Evolutionary conservation across 805 yeast species (phyloP), one percentile per base, ranked within the genome.

Genomic region (Diddensiella transvaalensis): DNA sequence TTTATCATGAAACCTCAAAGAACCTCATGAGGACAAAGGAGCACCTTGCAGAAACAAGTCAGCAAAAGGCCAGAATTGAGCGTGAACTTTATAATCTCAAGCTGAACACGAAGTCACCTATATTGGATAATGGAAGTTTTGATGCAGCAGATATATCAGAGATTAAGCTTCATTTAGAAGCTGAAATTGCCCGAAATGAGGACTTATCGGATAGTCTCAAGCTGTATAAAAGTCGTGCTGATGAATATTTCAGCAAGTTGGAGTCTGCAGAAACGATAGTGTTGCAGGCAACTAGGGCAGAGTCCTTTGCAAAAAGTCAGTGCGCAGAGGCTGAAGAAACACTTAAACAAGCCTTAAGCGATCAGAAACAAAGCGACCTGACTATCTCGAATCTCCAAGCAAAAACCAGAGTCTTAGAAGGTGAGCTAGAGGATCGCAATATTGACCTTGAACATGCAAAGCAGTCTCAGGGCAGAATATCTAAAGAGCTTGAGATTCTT

Each of bases 261-360:
- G 95, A 88, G 58, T 76, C 78, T 43, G 90, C 93, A 1, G 96
- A 90, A 60, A 73, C 82, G 42, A 85, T 87, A 3, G 78, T 85
- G 1, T 71, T 76, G 45, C 75, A 80, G 40, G 79, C 87, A 5
- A 73, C 78, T 55, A 70, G 86, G 56, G 79, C 82, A 10, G 90
- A 84, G 60, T 74, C 74, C 46, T 59, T 70, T 32, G 72, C 83
- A 3, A 67, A 65, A 42, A 69, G 70, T 41, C 87, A 87, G 51
- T 65, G 79, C 45, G 60, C 65, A 17, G 86, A 83, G 56, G 65
- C 77, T 30, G 68, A 75, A 49, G 70, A 67, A 24, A 61, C 75
- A 6, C 61, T 85, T 29, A 66, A 69, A 3, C 71, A 68, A 26
- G 70, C 77, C 15, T 74, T 76, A 55, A 88, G 83, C 56, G 69